Conservation (phyloP, 148 eudicot genomes). For the Beta vulgaris region DNA sequence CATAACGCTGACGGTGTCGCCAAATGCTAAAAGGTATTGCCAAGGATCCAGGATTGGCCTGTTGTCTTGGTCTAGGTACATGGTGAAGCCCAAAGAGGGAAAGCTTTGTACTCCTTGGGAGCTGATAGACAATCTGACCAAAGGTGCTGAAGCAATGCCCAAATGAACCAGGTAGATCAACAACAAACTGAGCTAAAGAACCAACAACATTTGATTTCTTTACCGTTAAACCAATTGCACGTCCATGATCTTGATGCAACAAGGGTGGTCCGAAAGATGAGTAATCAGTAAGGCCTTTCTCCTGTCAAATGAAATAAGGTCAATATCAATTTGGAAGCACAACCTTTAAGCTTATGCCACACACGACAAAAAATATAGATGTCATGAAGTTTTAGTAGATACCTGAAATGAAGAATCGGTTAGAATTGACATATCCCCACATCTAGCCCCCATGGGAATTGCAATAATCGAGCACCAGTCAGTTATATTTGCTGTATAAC, state of each 20-base stretch:
- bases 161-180: conserved; percentile 39
- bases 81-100: conserved; percentile 60
- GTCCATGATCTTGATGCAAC: conserved; percentile 52
- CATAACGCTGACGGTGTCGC: conserved; percentile 30
- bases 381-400: background rate
- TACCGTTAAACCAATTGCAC: conserved; percentile 63
- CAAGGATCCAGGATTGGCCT: conserved; percentile 46
- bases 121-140: conserved; percentile 68
- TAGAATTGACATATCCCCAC: conserved; percentile 58
- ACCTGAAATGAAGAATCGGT: conserved; percentile 48
- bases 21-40: conserved; percentile 46
- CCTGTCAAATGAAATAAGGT: conserved; percentile 31
- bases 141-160: conserved; percentile 67
- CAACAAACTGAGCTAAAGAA: conserved; percentile 73
- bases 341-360: background rate
- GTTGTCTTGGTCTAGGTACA: conserved; percentile 39
- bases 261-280: conserved; percentile 77
- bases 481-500: conserved; percentile 67
- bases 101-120: conserved; percentile 56
- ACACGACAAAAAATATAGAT: no score
- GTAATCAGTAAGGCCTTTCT: conserved; percentile 51
- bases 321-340: background rate
- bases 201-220: conserved; percentile 48
- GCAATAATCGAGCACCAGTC: conserved; percentile 76
- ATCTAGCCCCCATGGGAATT: conserved; percentile 77